Base-by-base conservation (phyloP, 495 filamentous ascomycete genomes). In the Xylaria venustula region DNA sequence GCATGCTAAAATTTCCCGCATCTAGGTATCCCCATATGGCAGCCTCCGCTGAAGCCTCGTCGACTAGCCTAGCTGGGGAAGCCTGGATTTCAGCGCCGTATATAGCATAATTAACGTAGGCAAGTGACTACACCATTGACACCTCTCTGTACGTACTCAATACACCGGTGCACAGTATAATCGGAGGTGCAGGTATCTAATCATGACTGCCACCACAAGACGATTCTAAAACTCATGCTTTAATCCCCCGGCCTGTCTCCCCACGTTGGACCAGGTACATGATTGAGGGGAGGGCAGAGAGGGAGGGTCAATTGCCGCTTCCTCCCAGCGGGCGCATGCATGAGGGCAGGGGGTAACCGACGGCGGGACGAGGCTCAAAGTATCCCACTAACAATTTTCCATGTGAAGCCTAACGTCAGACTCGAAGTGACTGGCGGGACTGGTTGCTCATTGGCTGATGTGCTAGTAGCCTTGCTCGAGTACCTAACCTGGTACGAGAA, bases 251-350 rank as follows among this genome's bases (percentile, higher is more conserved):
- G 25, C 26, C 15, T 11, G 26, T 44, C 40, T 55, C 53, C 40
- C 53, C 53, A 55, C 53, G 53, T 55, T 45, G 40, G 34, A 15
- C 41, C n/a, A n/a, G n/a, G n/a, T n/a, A n/a, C n/a, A n/a, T n/a
- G n/a, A n/a, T n/a, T n/a, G n/a, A n/a, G n/a, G n/a, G n/a, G n/a
- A n/a, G n/a, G 12, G 1, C 12, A 9, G n/a, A 32, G 22, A 15
- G 52, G 23, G 37, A 14, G 3, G 40, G 25, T 25, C 26, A 55
- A 34, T 45, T 45, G 53, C 53, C 53, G 53, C 32, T 23, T 34
- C 26, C 41, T 26, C 53, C 40, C 15, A 55, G 26, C 40, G 53
- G 32, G 45, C 22, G 40, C 20, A 37, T 55, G 53, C 53, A 55
- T 32, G 23, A 54, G 23, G 53, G 17, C 53, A 55, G 41, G 53